Evolutionary conservation across 345 rosid species (phyloP), one percentile per base, ranked within the genome.

Genomic region (Fremontodendron californicum): DNA sequence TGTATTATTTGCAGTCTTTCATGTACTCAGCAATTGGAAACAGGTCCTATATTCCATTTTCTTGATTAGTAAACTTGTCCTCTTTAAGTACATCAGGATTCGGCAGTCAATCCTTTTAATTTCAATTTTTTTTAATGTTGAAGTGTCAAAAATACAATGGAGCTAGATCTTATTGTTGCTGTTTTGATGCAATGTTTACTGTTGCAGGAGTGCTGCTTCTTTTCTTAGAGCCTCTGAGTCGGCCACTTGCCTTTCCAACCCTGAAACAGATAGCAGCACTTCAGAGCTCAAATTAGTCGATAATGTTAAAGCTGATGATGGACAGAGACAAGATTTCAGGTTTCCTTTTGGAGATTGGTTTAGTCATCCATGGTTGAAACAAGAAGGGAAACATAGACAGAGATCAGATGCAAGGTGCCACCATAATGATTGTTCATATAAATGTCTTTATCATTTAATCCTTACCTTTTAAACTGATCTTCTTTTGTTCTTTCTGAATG

Each of bases 321-420:
- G 39, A 45, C 81, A 73, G 43, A 87, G 82, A 76, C 81, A 75
- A 82, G 87, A 86, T 83, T 81, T 85, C 74, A 78, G 84, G 79
- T 82, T 88, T 79, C 93, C 96, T 19, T 87, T 88, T 71, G 88
- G 90, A 75, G 87, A 90, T 82, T 90, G 91, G 97, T 84, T 89
- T 58, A 79, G 79, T 64, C 85, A 80, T 71, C 87, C 90, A 15
- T 85, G 88, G 83, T 63, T 74, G 73, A 84, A 85, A 83, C 85
- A 72, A 51, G 89, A 71, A n/a, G 8, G 63, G 31, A 79, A 78
- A 68, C 68, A 82, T 19, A 85, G 75, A 60, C 77, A 62, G 75
- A 75, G 35, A 68, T 74, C 84, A 57, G 87, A 84, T 43, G 72
- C 60, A 67, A 86, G 92, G 96, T 88, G 33, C 78, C 27, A 62